These are phyloP conservation scores for Lavandula angustifolia DNA, from an alignment of 257 asterid species.

Conservation along the genomic window DNA sequence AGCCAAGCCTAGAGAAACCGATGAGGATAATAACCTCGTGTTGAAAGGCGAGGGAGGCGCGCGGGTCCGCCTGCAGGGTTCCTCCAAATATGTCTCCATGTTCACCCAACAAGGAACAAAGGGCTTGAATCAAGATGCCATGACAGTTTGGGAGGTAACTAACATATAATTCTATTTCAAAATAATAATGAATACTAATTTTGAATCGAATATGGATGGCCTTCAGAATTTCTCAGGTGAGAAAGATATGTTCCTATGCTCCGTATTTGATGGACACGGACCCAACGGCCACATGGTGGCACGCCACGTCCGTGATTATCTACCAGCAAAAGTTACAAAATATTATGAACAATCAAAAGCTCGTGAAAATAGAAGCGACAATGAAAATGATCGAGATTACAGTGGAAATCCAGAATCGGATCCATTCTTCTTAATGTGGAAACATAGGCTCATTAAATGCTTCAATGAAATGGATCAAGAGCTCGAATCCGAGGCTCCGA, in stretches of 20 bases:
- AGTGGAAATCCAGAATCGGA: slow-evolving; percentile 17
- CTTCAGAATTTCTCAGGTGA: slow-evolving; percentile 66
- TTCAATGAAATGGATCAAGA: slow-evolving; percentile 65
- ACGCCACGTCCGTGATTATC: slow-evolving; percentile 56
- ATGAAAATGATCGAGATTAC: not conserved
- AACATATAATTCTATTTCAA: not conserved
- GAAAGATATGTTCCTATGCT: slow-evolving; percentile 57
- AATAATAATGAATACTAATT: not conserved
- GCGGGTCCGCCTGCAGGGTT: slow-evolving; percentile 64
- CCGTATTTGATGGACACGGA: slow-evolving; percentile 90
- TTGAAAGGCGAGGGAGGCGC: slow-evolving; percentile 72
- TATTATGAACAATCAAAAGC: slow-evolving; percentile 24
- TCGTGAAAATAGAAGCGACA: slow-evolving; percentile 5
- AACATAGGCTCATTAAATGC: slow-evolving; percentile 46
- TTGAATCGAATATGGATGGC: not conserved
- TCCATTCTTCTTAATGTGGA: slow-evolving; percentile 55
- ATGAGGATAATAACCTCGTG: slow-evolving; percentile 38
- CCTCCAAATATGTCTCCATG: slow-evolving; percentile 66
- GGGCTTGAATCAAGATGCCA: slow-evolving; percentile 83
- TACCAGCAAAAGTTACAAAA: slow-evolving; percentile 67
- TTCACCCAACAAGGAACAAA: slow-evolving; percentile 73
- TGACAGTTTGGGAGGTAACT: slow-evolving; percentile 93
- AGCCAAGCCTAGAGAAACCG: slow-evolving; percentile 37
- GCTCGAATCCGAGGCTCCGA: slow-evolving; percentile 51
- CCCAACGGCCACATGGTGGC: slow-evolving; percentile 87